Base-by-base conservation (phyloP, 1,139 yeast genomes). In the Sugiyamaella paludigena region DNA sequence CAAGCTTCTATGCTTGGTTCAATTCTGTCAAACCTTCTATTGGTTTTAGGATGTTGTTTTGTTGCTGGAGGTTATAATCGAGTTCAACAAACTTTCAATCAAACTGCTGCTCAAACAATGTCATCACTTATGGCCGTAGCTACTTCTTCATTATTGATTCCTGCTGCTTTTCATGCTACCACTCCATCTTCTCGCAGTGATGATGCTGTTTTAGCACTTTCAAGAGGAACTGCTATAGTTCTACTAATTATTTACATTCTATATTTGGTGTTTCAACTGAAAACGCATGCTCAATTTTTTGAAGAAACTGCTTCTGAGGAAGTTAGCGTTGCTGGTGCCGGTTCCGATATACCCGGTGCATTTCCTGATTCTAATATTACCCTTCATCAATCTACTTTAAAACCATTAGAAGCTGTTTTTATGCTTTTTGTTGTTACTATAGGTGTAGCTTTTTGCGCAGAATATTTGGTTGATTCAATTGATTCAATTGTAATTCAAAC, bases 101-200 rank as follows among this genome's bases (percentile, higher is more conserved):
- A 85, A 68, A 91, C 98, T 0, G 97, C 91, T 9, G 98, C 98
- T 7, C 98, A 92, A 65, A 89, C 98, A 15, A 92, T 94, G 97
- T 82, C 92, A 29, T 87, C 96, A 2, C 76, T 92, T 58, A 80
- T 92, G 83, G 95, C 95, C 0, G 80, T 92, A 54, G 88, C 96
- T 0, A 84, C 94, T 40, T 84, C 92, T 32, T 89, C 96, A 1
- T 75, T 92, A 59, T 70, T 92, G 62, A 83, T 92, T 52, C 98
- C 98, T 3, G 98, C 98, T 4, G 97, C 98, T 0, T 92, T 91
- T 79, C 89, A 87, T 65, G 88, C 96, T 10, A 79, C 92, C 6
- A 73, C 88, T 52, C 88, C 89, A 10, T 61, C 66, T 16, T 57
- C 60, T 36, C 64, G 64, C 29, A 69, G 65, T 35, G 64, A 71